Evolutionary conservation across 352 stramenopile species (phyloP), one percentile per base, ranked within the genome.

Genomic region (Globisporangium spinosum): DNA sequence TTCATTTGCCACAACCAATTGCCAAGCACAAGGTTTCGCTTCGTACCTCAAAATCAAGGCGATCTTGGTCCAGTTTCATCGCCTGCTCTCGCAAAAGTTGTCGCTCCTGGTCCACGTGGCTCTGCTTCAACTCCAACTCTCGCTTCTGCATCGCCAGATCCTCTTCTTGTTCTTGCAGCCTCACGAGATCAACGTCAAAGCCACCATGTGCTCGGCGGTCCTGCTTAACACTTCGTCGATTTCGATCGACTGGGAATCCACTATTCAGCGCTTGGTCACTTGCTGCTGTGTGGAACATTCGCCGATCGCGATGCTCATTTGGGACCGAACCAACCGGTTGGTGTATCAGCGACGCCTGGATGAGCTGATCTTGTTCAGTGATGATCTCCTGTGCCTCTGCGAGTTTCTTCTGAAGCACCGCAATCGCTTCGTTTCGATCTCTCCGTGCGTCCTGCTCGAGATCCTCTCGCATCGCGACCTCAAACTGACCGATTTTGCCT

Each of bases 381-480:
- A 93, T 87, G 66, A 93, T 79, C 6, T 58, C 67, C 27, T 91
- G 77, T 0, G 85, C 85, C 23, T 90, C 81, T 10, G 77, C 75
- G 8, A 93, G 77, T 64, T 93, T 93, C 27, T 80, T 43, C 47
- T 80, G 79, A n/a, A 93, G 77, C 1, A 61, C 32, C n/a, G 25
- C 34, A 4, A 85, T 64, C 3, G 85, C 64, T 27, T 80, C 69
- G 34, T 77, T 43, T 29, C 70, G 69, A 4, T 69, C 64, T 20
- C 64, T 22, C 0, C 49, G 58, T 10, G 64, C 49, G 6, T 65
- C 61, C 45, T 77, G 78, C 15, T 82, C 79, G 29, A 89, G 57
- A 38, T 91, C 74, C 23, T 77, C 75, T 8, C 78, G 76, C 72
- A 93, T 88, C 5, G 81, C 82, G 15, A 77, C 68, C 53, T 90